Evolutionary conservation across 2,329 filamentous ascomycete genomes (phyloP), one percentile per base, ranked within the genome.

Genomic region (Aspergillus sp.): DNA sequence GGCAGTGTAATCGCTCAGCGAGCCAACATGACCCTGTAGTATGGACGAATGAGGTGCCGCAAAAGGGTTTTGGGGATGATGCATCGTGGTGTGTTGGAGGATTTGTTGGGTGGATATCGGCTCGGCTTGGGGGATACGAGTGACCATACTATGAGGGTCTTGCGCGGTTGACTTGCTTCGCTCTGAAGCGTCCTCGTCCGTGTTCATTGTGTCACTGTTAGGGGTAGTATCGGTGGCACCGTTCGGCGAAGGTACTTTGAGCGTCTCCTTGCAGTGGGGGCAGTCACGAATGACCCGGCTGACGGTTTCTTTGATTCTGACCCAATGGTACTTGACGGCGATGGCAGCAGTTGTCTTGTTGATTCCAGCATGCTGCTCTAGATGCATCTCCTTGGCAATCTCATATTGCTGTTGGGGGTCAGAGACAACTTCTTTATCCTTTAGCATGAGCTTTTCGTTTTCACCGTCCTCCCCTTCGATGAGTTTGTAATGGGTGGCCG

Each of bases 331-430:
- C 69, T 89, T 89, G 71, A 97, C 91, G 11, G 93, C 91, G 68
- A 99, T 96, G 18, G 87, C 89, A 18, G 93, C 93, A 1, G 93
- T 98, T 0, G 93, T 98, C 79, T 97, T 97, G 81, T 99, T 99
- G 81, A 98, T 98, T 51, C 95, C 95, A 6, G 89, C 91, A 71
- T 99, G 95, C 42, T 88, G 83, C 56, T 81, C 76, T 53, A 86
- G 81, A 75, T 99, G 95, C 38, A 93, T 83, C 57, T 83, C 81
- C 45, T 89, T 83, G 12, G 93, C 91, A 66, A 98, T 95, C 59
- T 95, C 90, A 73, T 96, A 96, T 78, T 99, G 95, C 63, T 87
- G 85, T 67, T 89, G 86, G 12, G 92, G 91, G 73, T 97, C 93
- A 24, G 90, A 89, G 60, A 99, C 90, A 59, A 99, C 93, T 77